phyloP scores from a whole-genome alignment of 2,329 filamentous ascomycete species.

The Phoma herbarum region DNA sequence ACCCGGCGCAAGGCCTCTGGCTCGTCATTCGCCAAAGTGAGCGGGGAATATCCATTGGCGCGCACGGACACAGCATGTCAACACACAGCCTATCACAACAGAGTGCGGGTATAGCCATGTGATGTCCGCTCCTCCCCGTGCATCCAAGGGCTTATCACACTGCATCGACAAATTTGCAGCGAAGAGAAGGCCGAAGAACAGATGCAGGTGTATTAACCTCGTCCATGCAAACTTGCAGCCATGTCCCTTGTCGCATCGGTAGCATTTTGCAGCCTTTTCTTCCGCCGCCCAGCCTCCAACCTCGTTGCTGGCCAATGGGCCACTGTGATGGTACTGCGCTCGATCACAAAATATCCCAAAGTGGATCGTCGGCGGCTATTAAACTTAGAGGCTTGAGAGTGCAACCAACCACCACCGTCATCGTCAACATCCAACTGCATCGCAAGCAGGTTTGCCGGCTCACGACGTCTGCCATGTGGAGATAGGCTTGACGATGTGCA shows the following conservation, averaged over 20 bases:
- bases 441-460: constrained; percentile 22
- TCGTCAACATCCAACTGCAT: constrained; percentile 18
- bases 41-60: constrained; percentile 35
- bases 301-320: constrained; percentile 15
- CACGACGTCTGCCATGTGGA: constrained; percentile 29
- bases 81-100: constrained; percentile 39
- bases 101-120: constrained; percentile 32
- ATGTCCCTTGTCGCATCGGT: constrained; percentile 38
- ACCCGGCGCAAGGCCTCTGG: constrained; percentile 33
- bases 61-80: constrained; percentile 40
- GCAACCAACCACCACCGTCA: constrained; percentile 37
- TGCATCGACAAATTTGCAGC: constrained; percentile 35
- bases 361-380: constrained; percentile 46
- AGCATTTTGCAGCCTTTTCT: constrained; percentile 46
- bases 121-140: constrained; percentile 38
- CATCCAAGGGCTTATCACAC: constrained; percentile 44
- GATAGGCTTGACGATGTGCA: constrained; percentile 38
- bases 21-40: constrained; percentile 31
- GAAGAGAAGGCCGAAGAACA: constrained; percentile 21
- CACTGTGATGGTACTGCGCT: constrained; percentile 6
- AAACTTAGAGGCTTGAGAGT: constrained; percentile 39
- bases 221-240: constrained; percentile 21
- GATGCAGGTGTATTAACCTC: constrained; percentile 24
- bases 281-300: constrained; percentile 35
- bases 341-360: constrained; percentile 42